Base-by-base conservation (phyloP, 169 alveolate genomes). In the Cryptosporidium sp. region DNA sequence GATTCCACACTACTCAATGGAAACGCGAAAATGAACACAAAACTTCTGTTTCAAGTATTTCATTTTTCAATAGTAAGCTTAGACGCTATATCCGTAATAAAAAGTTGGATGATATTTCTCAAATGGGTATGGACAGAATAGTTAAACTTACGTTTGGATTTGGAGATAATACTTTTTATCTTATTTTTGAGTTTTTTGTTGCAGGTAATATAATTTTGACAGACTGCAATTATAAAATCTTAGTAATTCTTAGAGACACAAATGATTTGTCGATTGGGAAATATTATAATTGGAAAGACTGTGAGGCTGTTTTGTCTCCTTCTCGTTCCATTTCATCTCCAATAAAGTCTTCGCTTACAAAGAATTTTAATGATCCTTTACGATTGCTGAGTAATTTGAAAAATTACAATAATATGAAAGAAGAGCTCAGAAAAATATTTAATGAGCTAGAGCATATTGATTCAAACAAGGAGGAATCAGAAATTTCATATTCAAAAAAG, bases 151-250 rank as follows among this genome's bases (percentile, higher is more conserved):
- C 96, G 53, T 97, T 97, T 86, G 97, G 98, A 65, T 93, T 94
- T 70, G 99, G 97, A 23, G 99, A 97, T 60, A 93, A 94, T 67
- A 95, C 95, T 1, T 93, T 92, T 68, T 98, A 97, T 91, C 75
- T 97, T n/a, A 93, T 97, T 45, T 93, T 97, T 1, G 98, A 97
- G 89, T 93, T 97, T 60, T 97, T 96, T 85, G 96, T 97, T 51
- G 94, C 96, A 53, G 99, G 99, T 60, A 97, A 97, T 91, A 92
- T 97, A 29, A 94, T 96, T 65, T 91, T 97, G 58, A 96, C 98
- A n/a, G 98, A 97, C 85, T 84, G 89, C 62, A 94, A 96, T 45
- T 96, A 95, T 80, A 93, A 93, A 67, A 96, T 97, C 26, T 62
- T 97, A 68, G 85, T 95, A 37, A 89, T 96, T 70, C 92, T 95